phyloP scores from a whole-genome alignment of 2,329 filamentous ascomycete species.

The Geoglossum cookeanum region DNA sequence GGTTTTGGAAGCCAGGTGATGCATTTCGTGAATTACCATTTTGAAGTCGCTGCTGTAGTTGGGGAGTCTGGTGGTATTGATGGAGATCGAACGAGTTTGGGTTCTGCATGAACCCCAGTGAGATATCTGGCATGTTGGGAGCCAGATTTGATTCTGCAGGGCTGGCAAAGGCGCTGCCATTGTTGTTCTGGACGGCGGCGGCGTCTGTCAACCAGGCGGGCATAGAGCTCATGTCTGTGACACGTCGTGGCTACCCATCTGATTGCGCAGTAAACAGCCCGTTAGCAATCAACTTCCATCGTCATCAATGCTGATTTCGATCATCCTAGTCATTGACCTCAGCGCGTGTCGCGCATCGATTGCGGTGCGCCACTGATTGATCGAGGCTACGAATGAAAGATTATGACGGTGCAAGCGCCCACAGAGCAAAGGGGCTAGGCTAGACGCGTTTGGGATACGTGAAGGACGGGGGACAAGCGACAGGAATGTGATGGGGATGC shows the following conservation, averaged over 20 bases:
- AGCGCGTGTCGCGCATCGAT: neutral
- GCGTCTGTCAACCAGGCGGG: conserved; percentile 16
- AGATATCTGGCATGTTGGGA: conserved; percentile 21
- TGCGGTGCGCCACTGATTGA: neutral
- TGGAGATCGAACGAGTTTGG: conserved; percentile 28
- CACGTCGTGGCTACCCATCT: neutral
- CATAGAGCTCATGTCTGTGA: neutral
- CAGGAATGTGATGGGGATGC: neutral
- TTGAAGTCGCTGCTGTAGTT: conserved; percentile 40
- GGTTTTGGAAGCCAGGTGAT: conserved; percentile 59
- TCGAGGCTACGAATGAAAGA: neutral
- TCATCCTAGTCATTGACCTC: neutral
- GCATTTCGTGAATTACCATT: conserved; percentile 71
- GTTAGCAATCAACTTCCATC: neutral
- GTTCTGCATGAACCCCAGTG: conserved; percentile 26
- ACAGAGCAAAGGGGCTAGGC: neutral
- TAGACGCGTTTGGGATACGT: neutral
- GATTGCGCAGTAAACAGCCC: neutral
- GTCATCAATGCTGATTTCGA: neutral
- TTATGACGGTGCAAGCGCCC: neutral
- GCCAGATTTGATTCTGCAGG: conserved; percentile 11
- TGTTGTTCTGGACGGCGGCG: conserved; percentile 27
- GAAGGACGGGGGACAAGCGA: neutral
- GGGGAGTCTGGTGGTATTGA: conserved; percentile 27
- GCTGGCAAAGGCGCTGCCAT: conserved; percentile 26